Evolutionary conservation across 352 stramenopile genomes (phyloP), one percentile per base, ranked within the genome.

Genomic region (Phytophthora boehmeriae): DNA sequence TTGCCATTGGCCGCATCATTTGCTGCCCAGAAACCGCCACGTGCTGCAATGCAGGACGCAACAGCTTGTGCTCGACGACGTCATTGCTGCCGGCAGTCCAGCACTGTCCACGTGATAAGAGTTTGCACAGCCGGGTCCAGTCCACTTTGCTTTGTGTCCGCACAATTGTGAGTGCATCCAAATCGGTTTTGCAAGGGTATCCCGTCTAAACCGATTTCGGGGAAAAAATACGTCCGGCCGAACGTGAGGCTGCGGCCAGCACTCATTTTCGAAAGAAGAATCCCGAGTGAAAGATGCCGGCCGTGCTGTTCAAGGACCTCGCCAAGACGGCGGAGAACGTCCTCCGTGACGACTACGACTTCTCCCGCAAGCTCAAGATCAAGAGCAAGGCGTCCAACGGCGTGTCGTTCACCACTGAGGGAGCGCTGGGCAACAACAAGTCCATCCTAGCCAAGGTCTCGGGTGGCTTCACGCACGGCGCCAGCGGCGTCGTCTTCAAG

Each of bases 361-460:
- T 88, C 66, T 86, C 71, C 41, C 79, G 82, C 59, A 91, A 90
- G 76, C 68, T 91, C 57, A 91, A 91, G 78, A 86, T 91, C 67
- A 91, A 89, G 71, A 89, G 76, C 66, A 89, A 88, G 70, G 79
- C 82, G 17, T 67, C 78, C 4, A 90, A 92, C 61, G 83, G 83
- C 54, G 83, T 92, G 34, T 71, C 73, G 20, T 92, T 92, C 70
- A 92, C 83, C 32, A 90, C 83, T 23, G 83, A 92, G 55, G 83
- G 83, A 22, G 75, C 78, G 42, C 75, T 94, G 61, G 83, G 61
- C 68, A 71, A 65, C 75, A 92, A 92, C 79, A 94, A 94, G 76
- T 83, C 79, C 48, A 94, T 94, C 68, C 68, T 92, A 23, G 85
- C 81, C 59, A 94, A 94, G 78, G 71, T 94, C 51, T 79, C 79